Conservation (phyloP, 1,284 basidiomycete genomes). For the Inonotus obliquus region DNA sequence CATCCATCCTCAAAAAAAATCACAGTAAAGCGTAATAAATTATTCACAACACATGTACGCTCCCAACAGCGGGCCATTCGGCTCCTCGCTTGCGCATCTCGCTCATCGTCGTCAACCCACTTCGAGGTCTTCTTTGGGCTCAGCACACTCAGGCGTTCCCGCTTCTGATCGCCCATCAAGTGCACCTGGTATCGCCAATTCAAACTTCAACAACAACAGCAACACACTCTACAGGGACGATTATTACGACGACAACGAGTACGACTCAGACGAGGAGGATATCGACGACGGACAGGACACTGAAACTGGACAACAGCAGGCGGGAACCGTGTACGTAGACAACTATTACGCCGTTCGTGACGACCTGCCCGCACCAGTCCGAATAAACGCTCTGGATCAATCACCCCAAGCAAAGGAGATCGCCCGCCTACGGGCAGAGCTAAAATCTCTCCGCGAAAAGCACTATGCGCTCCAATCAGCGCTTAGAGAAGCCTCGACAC, state of each 20-base stretch:
- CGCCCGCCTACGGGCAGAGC: constrained; percentile 15
- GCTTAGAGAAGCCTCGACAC: constrained; percentile 9
- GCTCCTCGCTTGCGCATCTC: constrained; percentile 6
- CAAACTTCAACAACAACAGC: not conserved
- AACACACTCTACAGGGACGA: not conserved
- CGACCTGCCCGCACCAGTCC: not conserved
- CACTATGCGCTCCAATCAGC: constrained; percentile 13
- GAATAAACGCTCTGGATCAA: constrained; percentile 10
- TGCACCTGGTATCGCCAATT: not conserved
- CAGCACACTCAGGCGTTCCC: not conserved
- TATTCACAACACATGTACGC: not conserved
- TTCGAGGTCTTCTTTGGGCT: not conserved
- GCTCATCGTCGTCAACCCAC: not conserved
- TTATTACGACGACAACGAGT: not conserved
- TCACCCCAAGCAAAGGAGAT: constrained; percentile 14
- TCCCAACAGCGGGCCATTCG: not conserved
- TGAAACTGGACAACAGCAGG: not conserved
- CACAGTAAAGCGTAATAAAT: not conserved
- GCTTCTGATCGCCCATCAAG: constrained; percentile 1
- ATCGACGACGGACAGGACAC: constrained; percentile 1
- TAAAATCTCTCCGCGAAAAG: constrained; percentile 18
- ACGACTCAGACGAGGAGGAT: not conserved
- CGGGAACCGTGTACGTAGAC: constrained; percentile 1
- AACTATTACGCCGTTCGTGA: not conserved
- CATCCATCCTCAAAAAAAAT: not conserved